Percentiles rank a stretch among this genome's conserved stretches.
Evolutionary conservation across 352 stramenopile genomes (phyloP).

Genomic region (Phytophthora fragariaefolia): DNA sequence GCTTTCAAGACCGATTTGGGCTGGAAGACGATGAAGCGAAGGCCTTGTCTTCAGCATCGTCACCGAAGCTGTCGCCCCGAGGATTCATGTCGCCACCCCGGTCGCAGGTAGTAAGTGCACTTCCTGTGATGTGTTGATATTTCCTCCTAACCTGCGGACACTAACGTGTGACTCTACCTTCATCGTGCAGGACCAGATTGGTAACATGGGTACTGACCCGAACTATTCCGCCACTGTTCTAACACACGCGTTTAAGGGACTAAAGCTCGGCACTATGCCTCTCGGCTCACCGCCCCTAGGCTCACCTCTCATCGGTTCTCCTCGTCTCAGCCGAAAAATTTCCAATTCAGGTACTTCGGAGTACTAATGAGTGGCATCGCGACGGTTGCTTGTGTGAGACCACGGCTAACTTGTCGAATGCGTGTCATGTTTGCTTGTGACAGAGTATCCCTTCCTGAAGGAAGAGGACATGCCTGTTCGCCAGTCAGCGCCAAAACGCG

Average conservation of each 20-base stretch:
- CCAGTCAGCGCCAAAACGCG: constrained; percentile 35
- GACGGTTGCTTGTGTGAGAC: no score
- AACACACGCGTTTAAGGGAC: constrained; percentile 72
- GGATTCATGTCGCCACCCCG: constrained; percentile 49
- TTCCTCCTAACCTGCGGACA: background rate
- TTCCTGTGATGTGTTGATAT: background rate
- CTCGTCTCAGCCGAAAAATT: constrained; percentile 65
- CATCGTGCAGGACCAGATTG: constrained; percentile 20
- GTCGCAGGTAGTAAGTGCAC: constrained; percentile 27
- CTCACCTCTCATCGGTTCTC: constrained; percentile 54
- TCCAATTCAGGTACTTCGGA: constrained; percentile 77
- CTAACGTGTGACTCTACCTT: constrained; percentile 7
- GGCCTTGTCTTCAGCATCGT: constrained; percentile 24
- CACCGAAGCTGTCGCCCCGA: constrained; percentile 35
- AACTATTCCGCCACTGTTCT: constrained; percentile 63
- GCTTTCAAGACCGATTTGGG: constrained; percentile 40
- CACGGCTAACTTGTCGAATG: constrained; percentile 6
- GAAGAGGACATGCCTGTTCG: constrained; percentile 53
- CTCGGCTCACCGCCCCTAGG: constrained; percentile 42
- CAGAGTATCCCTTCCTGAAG: constrained; percentile 76
- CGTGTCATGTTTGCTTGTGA: background rate
- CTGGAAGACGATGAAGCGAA: constrained; percentile 55
- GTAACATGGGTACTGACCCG: constrained; percentile 37
- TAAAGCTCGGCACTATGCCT: constrained; percentile 41
- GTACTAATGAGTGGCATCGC: no score